Evolutionary conservation across 805 yeast genomes (phyloP).

Genomic region (Suhomyces faveliae): DNA sequence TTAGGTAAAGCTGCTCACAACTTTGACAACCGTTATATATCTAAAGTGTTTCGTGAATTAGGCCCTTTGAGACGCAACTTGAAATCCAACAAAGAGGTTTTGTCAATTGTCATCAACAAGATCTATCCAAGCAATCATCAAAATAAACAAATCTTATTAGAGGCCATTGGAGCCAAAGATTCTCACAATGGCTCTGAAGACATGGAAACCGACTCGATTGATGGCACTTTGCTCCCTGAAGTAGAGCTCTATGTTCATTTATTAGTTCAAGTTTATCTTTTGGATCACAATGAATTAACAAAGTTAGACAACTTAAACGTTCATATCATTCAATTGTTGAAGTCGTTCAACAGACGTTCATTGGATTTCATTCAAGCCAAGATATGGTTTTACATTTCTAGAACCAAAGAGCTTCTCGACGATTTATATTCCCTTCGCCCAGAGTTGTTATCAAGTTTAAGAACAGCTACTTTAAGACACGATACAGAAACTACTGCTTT

Average conservation of each 20-base stretch:
- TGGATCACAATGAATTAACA: conserved; percentile 56
- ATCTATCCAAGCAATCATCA: conserved; percentile 54
- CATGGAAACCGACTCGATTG: conserved; percentile 6
- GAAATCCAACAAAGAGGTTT: conserved; percentile 34
- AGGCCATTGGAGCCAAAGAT: conserved; percentile 29
- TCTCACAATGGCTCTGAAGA: conserved; percentile 1
- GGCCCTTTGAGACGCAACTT: conserved; percentile 70
- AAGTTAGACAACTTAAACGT: conserved; percentile 54
- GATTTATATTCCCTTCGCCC: conserved; percentile 63
- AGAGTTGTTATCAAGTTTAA: conserved; percentile 66
- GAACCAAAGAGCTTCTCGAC: conserved; percentile 65
- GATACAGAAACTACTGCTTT: conserved; percentile 90
- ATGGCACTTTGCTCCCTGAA: conserved; percentile 59
- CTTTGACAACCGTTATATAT: conserved; percentile 82
- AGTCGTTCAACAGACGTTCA: conserved; percentile 72
- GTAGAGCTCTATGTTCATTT: conserved; percentile 76
- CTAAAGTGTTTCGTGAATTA: conserved; percentile 81
- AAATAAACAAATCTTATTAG: conserved; percentile 39
- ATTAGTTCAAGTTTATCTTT: conserved; percentile 70
- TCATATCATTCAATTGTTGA: conserved; percentile 52
- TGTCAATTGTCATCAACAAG: conserved; percentile 53
- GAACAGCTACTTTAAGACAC: conserved; percentile 88
- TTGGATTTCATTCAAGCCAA: conserved; percentile 86
- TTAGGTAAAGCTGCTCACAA: conserved; percentile 63
- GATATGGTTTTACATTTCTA: conserved; percentile 86